Conservation (phyloP, 2,329 filamentous ascomycete genomes). For the Epichloe uncinata region DNA sequence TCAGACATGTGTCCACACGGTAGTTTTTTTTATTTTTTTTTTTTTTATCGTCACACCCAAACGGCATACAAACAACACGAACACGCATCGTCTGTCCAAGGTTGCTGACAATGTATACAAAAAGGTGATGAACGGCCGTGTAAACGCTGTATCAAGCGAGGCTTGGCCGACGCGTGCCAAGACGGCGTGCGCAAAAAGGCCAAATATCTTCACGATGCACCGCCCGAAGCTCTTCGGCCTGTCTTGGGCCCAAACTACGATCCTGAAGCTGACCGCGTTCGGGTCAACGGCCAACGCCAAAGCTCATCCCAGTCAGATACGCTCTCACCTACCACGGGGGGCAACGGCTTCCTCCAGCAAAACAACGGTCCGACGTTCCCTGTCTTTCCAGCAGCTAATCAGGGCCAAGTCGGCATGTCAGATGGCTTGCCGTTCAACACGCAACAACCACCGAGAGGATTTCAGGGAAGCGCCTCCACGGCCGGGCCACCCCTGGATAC, state of each 20-base stretch:
- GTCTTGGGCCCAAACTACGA: conserved; percentile 63
- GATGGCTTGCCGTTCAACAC: conserved; percentile 43
- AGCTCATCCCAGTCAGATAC: conserved; percentile 34
- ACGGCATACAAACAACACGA: neutral
- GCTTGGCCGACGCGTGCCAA: conserved; percentile 80
- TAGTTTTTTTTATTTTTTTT: too few relatives aligned
- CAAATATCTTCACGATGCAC: conserved; percentile 95
- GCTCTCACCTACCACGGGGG: conserved; percentile 24
- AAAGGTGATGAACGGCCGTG: conserved; percentile 91
- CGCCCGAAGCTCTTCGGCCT: conserved; percentile 77
- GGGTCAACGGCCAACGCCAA: conserved; percentile 33
- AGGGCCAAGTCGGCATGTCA: conserved; percentile 33
- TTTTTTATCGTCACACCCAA: too few relatives aligned
- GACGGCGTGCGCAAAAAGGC: conserved; percentile 97
- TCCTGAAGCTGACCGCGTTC: conserved; percentile 34
- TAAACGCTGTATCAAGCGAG: conserved; percentile 84
- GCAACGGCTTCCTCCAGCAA: conserved; percentile 35
- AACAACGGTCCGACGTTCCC: conserved; percentile 33
- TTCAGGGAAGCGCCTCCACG: conserved; percentile 41
- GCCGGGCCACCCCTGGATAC: conserved; percentile 33
- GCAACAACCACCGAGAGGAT: conserved; percentile 59
- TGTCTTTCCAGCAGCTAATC: conserved; percentile 33
- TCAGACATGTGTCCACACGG: neutral
- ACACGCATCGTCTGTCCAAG: neutral
- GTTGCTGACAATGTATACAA: conserved; percentile 16